A percentile compares a stretch with the other conserved stretches of the same genome.
Evolutionary conservation across 805 yeast genomes (phyloP).

Genomic region (Starmerella geochares): DNA sequence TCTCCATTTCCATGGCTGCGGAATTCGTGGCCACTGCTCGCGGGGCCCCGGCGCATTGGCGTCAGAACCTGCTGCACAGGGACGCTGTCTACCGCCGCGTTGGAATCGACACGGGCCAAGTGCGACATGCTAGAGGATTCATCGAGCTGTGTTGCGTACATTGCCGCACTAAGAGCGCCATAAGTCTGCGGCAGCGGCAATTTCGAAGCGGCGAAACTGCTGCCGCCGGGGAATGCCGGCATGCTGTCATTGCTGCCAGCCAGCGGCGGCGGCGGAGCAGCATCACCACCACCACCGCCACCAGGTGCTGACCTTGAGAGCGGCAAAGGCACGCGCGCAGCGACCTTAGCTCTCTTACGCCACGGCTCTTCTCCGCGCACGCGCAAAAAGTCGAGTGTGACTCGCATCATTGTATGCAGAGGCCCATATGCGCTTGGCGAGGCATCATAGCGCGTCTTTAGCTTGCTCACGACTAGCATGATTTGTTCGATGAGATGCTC

Average conservation of each 20-base stretch:
- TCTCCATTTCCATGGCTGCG: too few relatives aligned
- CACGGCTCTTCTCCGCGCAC: not conserved
- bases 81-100: too few relatives aligned
- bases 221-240: too few relatives aligned
- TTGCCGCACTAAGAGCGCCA: not conserved
- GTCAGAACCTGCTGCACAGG: too few relatives aligned
- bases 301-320: too few relatives aligned
- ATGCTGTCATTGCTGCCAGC: too few relatives aligned
- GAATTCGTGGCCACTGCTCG: too few relatives aligned
- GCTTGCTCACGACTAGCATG: constrained; percentile 14
- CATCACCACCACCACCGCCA: too few relatives aligned
- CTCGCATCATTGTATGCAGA: not conserved
- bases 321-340: not conserved
- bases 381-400: not conserved
- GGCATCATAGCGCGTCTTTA: constrained; percentile 13
- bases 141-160: not conserved
- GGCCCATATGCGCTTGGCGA: not conserved
- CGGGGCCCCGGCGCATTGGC: too few relatives aligned
- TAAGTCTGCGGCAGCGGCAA: not conserved
- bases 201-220: not conserved
- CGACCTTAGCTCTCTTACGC: not conserved
- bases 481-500: constrained; percentile 15
- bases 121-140: too few relatives aligned
- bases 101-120: too few relatives aligned
- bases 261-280: too few relatives aligned